phyloP scores from a whole-genome alignment of 2,329 filamentous ascomycete species.

The Talaromyces sp. region DNA sequence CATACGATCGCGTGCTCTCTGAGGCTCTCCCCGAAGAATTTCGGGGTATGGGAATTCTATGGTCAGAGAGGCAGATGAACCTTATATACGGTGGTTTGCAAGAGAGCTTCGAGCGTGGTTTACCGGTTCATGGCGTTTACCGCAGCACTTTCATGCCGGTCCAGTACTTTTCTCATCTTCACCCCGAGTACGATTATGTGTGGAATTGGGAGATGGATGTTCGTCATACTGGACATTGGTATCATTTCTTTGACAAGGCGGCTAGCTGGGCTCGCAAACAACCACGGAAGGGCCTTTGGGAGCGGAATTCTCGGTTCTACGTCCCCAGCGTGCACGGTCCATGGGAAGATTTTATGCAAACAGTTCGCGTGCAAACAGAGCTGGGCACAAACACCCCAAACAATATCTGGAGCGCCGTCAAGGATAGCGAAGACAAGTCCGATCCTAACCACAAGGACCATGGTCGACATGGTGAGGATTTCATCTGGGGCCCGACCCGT shows the following conservation, averaged over 20 bases:
- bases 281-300: constrained; percentile 75
- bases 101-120: constrained; percentile 65
- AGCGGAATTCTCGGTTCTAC: constrained; percentile 73
- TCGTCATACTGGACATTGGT: constrained; percentile 73
- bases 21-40: constrained; percentile 73
- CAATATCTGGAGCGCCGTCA: constrained; percentile 59
- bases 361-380: constrained; percentile 70
- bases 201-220: constrained; percentile 90
- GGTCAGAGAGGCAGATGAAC: constrained; percentile 91
- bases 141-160: constrained; percentile 90
- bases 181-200: constrained; percentile 73
- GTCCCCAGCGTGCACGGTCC: constrained; percentile 68
- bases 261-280: constrained; percentile 65
- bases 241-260: constrained; percentile 69
- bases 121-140: constrained; percentile 87
- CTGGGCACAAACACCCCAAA: constrained; percentile 61
- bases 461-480: constrained; percentile 49
- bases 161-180: constrained; percentile 81
- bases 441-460: constrained; percentile 23
- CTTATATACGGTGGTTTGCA: constrained; percentile 83
- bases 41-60: constrained; percentile 78
- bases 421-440: constrained; percentile 23
- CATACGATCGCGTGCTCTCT: constrained; percentile 68
- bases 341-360: constrained; percentile 75
- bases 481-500: constrained; percentile 79